A percentile compares a stretch with the other conserved stretches of the same genome.
phyloP scores from a whole-genome alignment of 2,329 filamentous ascomycete species.

The Colletotrichum sp. region DNA sequence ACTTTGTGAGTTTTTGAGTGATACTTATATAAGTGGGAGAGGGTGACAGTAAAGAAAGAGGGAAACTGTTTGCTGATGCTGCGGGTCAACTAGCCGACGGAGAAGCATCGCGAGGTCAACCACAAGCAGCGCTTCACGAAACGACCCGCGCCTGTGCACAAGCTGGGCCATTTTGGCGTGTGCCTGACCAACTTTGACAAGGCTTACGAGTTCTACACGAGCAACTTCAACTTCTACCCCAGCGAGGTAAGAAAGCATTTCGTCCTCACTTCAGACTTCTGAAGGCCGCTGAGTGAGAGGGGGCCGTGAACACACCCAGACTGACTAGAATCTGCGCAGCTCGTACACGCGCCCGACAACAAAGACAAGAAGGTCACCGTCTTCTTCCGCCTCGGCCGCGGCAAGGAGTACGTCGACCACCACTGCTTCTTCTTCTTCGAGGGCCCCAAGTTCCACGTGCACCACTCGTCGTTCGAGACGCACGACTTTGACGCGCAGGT shows the following conservation, averaged over 20 bases:
- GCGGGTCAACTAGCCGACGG: constrained; percentile 37
- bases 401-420: constrained; percentile 52
- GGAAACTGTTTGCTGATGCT: neutral
- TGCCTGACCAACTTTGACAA: constrained; percentile 57
- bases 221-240: constrained; percentile 55
- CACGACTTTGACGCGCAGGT: constrained; percentile 75
- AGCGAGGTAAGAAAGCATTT: constrained; percentile 45
- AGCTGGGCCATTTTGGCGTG: constrained; percentile 60
- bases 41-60: neutral
- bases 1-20: constrained; percentile 41
- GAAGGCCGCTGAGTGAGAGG: too few species aligned
- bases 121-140: constrained; percentile 55
- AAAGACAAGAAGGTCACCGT: constrained; percentile 43
- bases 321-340: neutral
- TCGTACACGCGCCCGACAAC: constrained; percentile 22
- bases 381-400: constrained; percentile 52
- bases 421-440: constrained; percentile 58
- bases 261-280: neutral
- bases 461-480: constrained; percentile 74
- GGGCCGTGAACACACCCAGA: neutral
- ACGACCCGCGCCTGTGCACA: constrained; percentile 53
- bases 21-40: neutral
- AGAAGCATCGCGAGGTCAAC: constrained; percentile 47
- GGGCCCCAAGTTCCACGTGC: constrained; percentile 58
- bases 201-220: constrained; percentile 53